Base-by-base conservation (phyloP, 2,329 filamentous ascomycete genomes). In the Fusarium nelsonii region DNA sequence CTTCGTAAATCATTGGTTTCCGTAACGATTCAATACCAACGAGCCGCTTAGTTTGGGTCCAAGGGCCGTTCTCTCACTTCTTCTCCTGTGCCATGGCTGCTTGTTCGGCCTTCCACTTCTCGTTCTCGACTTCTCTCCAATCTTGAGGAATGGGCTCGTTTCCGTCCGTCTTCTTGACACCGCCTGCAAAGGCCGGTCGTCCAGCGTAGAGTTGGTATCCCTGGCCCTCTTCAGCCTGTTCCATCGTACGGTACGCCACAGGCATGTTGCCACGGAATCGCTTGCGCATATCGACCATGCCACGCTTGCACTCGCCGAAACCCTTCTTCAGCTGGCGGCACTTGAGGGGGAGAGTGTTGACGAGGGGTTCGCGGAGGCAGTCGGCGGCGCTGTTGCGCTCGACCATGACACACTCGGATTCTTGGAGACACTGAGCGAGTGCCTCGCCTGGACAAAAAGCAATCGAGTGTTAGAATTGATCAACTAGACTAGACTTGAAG, bases 231-330 rank as follows among this genome's bases (percentile, higher is more conserved):
- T 92, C 90, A 58, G 87, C 79, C 53, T 72, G 67, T 76, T 89
- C 85, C 73, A 89, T 82, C 62, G 84, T 81, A 75, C 83, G 84
- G 70, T 91, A 88, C 26, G 88, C 85, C 70, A 97, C 90, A 55
- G 96, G 94, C 79, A 93, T 89, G 83, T 98, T 98, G 61, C 96
- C 96, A 58, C 96, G 89, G 82, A 99, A 98, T 34, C 96, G 91
- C 84, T 98, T 98, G 79, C 96, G 92, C 96, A 99, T 99, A 80
- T 99, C 96, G 73, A 98, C 92, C 89, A 97, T 89, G 70, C 96
- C 96, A 70, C 95, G 92, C 77, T 97, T 97, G 87, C 96, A 99
- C 78, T 97, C 93, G 78, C 93, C 92, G 75, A 97, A 96, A 45
- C 94, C 93, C 79, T 93, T 94, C 79, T 95, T 93, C 63, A 99